Percentiles rank a stretch among this genome's conserved stretches.
Conservation (phyloP, 1,139 yeast genomes). For the Hansenula lynferdii region DNA sequence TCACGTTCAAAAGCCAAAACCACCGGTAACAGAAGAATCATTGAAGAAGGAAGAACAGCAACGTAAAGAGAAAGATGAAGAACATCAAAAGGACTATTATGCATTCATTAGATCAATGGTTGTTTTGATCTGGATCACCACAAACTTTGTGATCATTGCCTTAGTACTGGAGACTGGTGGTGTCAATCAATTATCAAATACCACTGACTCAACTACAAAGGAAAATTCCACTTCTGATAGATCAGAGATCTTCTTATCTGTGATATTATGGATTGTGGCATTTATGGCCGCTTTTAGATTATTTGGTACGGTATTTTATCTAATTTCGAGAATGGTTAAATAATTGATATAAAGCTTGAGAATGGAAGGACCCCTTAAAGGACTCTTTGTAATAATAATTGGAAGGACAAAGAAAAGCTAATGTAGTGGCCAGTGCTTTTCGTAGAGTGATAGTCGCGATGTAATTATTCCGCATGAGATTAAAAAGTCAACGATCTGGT, state of each 20-base stretch:
- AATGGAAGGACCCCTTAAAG: no score
- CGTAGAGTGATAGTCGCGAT: no score
- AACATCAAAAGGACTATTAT: conserved; percentile 63
- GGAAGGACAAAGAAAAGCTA: no score
- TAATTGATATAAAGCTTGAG: conserved; percentile 2
- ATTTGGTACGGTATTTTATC: conserved; percentile 60
- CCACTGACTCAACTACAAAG: conserved; percentile 23
- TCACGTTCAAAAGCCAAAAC: conserved; percentile 35
- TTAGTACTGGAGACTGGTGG: conserved; percentile 68
- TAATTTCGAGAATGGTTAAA: conserved; percentile 36
- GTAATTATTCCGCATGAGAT: no score
- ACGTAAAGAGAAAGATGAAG: conserved; percentile 40
- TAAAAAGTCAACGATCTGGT: no score
- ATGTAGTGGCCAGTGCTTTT: no score
- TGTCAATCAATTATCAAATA: conserved; percentile 25
- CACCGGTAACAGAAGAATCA: conserved; percentile 36
- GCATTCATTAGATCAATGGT: conserved; percentile 76
- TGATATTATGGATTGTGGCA: conserved; percentile 78
- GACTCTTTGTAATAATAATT: no score
- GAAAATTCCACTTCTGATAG: conserved; percentile 28
- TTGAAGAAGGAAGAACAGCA: conserved; percentile 23
- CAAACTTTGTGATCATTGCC: conserved; percentile 69
- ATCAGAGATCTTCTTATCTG: conserved; percentile 58
- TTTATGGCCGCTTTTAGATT: conserved; percentile 72
- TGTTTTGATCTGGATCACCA: conserved; percentile 72